Percentiles rank a stretch among this genome's conserved stretches.
Evolutionary conservation across 192 early-diverging fungal species (phyloP).

Genomic region (Gonapodya prolifera): DNA sequence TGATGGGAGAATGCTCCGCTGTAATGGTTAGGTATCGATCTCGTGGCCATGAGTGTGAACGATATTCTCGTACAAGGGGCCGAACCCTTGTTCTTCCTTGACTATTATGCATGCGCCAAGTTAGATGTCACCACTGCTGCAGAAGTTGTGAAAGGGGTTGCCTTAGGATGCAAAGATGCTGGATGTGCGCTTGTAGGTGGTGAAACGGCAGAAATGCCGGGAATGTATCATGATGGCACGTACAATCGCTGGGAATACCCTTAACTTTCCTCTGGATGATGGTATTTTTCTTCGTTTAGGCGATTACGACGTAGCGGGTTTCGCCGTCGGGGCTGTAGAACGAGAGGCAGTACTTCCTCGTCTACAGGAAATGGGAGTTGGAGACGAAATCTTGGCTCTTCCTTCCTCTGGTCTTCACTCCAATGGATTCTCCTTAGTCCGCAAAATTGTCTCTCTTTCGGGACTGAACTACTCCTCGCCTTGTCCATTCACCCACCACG

Average conservation of each 20-base stretch:
- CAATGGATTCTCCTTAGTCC: conserved; percentile 97
- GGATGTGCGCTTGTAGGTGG: conserved; percentile 95
- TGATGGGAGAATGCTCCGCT: no score
- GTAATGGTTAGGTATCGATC: conserved; percentile 61
- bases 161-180: conserved; percentile 77
- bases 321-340: conserved; percentile 93
- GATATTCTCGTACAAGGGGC: conserved; percentile 98
- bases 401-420: conserved; percentile 96
- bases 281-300: conserved; percentile 4
- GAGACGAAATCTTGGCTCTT: conserved; percentile 80
- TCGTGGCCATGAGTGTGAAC: conserved; percentile 99
- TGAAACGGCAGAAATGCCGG: conserved; percentile 99
- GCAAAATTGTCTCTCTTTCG: conserved; percentile 58
- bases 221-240: conserved; percentile 74
- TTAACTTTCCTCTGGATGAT: neutral
- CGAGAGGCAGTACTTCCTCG: conserved; percentile 77
- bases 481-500: conserved; percentile 67
- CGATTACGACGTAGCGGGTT: conserved; percentile 83
- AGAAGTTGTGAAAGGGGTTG: conserved; percentile 87
- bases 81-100: conserved; percentile 96
- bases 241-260: conserved; percentile 20
- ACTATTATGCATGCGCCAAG: conserved; percentile 94
- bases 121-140: conserved; percentile 83
- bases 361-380: conserved; percentile 55
- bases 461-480: conserved; percentile 60